Conservation (phyloP, 768 basidiomycete species). For the Collybiopsis confluens region DNA sequence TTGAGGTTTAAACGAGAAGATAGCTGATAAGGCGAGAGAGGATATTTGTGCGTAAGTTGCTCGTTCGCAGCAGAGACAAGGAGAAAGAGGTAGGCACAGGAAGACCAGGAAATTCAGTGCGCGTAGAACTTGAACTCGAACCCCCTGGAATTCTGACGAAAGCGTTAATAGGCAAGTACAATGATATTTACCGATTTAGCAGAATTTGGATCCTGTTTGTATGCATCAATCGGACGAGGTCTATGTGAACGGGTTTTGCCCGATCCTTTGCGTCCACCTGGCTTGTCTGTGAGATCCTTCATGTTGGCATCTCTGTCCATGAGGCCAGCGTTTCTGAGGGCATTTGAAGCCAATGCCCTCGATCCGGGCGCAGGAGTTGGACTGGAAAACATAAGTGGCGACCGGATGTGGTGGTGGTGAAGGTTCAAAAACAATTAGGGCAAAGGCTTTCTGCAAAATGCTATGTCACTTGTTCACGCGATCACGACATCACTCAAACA, state of each 20-base stretch:
- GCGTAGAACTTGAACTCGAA: constrained; percentile 28
- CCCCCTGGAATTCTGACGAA: constrained; percentile 15
- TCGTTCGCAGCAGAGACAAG: constrained; percentile 23
- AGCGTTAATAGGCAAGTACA: constrained; percentile 25
- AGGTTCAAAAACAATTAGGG: not conserved
- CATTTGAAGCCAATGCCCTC: constrained; percentile 54
- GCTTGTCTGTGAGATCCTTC: constrained; percentile 66
- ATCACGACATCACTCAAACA: not conserved
- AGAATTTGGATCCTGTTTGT: constrained; percentile 47
- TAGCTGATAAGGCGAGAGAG: constrained; percentile 28
- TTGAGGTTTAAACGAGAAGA: constrained; percentile 34
- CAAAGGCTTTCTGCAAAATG: not conserved
- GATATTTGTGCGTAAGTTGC: constrained; percentile 21
- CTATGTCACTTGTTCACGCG: not conserved
- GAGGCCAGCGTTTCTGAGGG: constrained; percentile 68
- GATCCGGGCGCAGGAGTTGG: constrained; percentile 55
- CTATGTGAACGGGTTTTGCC: constrained; percentile 60
- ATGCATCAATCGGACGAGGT: constrained; percentile 53
- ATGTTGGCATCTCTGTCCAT: constrained; percentile 74
- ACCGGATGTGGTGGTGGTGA: not conserved
- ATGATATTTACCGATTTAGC: constrained; percentile 64
- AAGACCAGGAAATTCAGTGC: constrained; percentile 33
- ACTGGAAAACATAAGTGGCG: constrained; percentile 47
- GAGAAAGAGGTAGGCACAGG: constrained; percentile 17
- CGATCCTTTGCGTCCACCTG: constrained; percentile 69